Evolutionary conservation across 306 rosid genomes (phyloP).

Genomic region (Malus sylvestris): DNA sequence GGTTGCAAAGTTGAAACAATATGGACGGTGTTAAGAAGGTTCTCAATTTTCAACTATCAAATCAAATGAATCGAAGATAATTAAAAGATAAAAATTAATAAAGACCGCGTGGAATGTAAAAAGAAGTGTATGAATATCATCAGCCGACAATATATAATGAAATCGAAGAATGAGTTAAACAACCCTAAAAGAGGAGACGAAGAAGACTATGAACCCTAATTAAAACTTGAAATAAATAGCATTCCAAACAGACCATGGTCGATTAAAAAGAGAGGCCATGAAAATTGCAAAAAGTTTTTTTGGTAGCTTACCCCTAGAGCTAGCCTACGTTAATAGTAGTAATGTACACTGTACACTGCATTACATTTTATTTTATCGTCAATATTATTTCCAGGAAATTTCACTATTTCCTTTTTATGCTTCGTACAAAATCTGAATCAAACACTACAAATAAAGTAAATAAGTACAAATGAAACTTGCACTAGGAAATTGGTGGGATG

Average conservation of each 20-base stretch:
- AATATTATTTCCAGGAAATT: neutral
- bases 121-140: too few species aligned
- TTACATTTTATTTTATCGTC: neutral
- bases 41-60: too few species aligned
- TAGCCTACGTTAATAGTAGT: neutral
- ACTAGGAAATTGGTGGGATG: neutral
- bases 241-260: neutral
- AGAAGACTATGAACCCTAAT: neutral
- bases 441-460: neutral
- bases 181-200: slow-evolving; percentile 23
- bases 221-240: neutral
- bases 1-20: too few species aligned
- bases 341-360: neutral
- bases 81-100: too few species aligned
- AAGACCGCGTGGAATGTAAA: too few species aligned
- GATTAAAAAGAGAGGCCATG: neutral
- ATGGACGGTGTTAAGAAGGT: too few species aligned
- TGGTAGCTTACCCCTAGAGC: neutral
- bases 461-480: neutral
- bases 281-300: neutral
- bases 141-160: neutral
- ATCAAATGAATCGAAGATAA: too few species aligned
- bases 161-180: slow-evolving; percentile 18
- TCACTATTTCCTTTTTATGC: neutral
- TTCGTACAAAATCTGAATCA: neutral